Percentiles rank a stretch among this genome's conserved stretches.
These are phyloP conservation scores for Neckera pumila DNA, from an alignment of 225 moss, liverwort and hornwort species.

Conservation along the genomic window DNA sequence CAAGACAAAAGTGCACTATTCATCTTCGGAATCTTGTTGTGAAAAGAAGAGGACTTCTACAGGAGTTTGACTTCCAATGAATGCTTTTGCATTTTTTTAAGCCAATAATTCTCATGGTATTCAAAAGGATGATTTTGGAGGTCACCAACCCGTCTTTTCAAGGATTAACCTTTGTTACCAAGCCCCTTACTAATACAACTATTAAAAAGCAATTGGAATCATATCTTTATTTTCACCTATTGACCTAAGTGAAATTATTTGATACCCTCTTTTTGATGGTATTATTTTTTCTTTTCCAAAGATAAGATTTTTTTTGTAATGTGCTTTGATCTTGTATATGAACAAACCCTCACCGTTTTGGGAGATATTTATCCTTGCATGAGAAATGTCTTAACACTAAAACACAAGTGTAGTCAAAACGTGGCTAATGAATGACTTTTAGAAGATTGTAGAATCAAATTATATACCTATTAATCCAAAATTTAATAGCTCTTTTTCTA, in stretches of 20 bases:
- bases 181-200: fast-evolving
- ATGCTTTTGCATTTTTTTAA: too few species aligned
- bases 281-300: background rate
- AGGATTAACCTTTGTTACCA: fast-evolving
- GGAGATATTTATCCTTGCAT: background rate
- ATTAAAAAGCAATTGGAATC: background rate
- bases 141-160: too few species aligned
- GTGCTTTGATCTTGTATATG: fast-evolving
- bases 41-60: too few species aligned
- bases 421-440: background rate
- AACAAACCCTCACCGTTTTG: background rate
- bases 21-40: too few species aligned
- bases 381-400: background rate
- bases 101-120: too few species aligned
- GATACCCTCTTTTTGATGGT: fast-evolving
- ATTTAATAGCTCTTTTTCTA: background rate
- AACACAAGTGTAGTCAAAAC: background rate
- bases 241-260: background rate
- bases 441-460: too few species aligned
- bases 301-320: too few species aligned
- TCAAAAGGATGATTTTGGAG: too few species aligned
- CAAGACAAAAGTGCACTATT: too few species aligned
- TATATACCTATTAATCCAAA: background rate
- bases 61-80: too few species aligned
- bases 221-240: background rate